These are phyloP conservation scores for Hypoxylon subgilvum DNA, from an alignment of 495 filamentous ascomycete species.

Conservation along the genomic window DNA sequence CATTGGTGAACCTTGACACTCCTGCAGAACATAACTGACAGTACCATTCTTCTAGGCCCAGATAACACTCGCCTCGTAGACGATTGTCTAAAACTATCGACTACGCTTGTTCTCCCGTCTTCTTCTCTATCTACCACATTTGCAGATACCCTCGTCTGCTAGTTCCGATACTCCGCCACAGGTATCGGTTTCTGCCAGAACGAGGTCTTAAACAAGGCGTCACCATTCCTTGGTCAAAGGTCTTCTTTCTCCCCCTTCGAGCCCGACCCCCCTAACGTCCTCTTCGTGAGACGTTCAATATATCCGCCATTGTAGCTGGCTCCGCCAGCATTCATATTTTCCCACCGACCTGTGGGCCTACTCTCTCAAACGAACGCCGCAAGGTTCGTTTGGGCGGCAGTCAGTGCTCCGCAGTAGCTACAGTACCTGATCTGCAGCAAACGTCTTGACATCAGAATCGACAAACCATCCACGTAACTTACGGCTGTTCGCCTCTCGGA, in stretches of 20 bases:
- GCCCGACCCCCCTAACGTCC: conserved; percentile 87
- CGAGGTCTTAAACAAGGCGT: conserved; percentile 68
- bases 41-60: conserved; percentile 65
- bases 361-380: conserved; percentile 88
- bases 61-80: conserved; percentile 73
- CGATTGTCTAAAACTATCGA: conserved; percentile 8
- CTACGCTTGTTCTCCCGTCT: conserved; percentile 2
- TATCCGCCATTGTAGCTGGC: conserved; percentile 59
- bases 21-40: neutral
- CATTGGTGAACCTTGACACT: neutral
- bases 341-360: conserved; percentile 82
- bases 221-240: conserved; percentile 87
- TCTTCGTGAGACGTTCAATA: conserved; percentile 60
- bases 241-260: conserved; percentile 80
- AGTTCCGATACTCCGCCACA: conserved; percentile 81
- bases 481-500: conserved; percentile 25
- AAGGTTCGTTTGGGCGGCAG: conserved; percentile 90
- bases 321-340: conserved; percentile 55
- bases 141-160: conserved; percentile 86
- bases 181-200: conserved; percentile 85
- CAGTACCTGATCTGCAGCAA: conserved; percentile 37
- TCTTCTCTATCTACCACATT: conserved; percentile 26
- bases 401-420: conserved; percentile 66
- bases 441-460: conserved; percentile 24
- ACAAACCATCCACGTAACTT: conserved; percentile 9